These are phyloP conservation scores for Tetrastigma voinierianum DNA, from an alignment of 164 flowering plant species.

Conservation along the genomic window DNA sequence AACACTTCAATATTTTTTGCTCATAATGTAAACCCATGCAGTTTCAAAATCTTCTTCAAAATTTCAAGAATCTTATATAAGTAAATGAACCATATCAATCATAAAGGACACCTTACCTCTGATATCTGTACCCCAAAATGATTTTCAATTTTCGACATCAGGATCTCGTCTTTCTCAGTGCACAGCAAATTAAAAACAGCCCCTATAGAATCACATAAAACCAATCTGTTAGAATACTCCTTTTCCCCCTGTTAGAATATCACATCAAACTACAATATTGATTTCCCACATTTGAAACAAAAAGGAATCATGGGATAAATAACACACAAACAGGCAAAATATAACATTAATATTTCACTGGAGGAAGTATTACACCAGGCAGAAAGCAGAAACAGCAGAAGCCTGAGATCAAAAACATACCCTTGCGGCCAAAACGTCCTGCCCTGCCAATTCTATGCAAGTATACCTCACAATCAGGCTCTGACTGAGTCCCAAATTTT, in stretches of 20 bases:
- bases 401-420: slow-evolving; percentile 30
- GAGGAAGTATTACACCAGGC: no score
- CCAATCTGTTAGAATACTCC: background rate
- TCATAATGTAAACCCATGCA: no score
- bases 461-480: slow-evolving; percentile 89
- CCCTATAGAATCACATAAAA: slow-evolving; percentile 39
- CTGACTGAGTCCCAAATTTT: slow-evolving; percentile 33
- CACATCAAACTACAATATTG: no score
- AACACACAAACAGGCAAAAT: no score
- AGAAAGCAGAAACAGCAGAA: no score
- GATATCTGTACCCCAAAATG: slow-evolving; percentile 43
- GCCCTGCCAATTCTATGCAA: slow-evolving; percentile 93
- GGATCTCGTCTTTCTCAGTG: slow-evolving; percentile 32
- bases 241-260: no score
- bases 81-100: background rate
- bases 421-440: slow-evolving; percentile 97
- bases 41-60: no score
- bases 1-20: no score
- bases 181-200: slow-evolving; percentile 73
- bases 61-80: no score
- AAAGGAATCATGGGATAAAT: no score
- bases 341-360: no score
- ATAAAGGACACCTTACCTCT: slow-evolving; percentile 40
- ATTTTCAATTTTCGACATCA: slow-evolving; percentile 65
- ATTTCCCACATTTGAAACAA: no score